Percentiles rank a stretch among this genome's conserved stretches.
phyloP scores from a whole-genome alignment of 1,139 yeast genomes.

The Kodamaea arcana region DNA sequence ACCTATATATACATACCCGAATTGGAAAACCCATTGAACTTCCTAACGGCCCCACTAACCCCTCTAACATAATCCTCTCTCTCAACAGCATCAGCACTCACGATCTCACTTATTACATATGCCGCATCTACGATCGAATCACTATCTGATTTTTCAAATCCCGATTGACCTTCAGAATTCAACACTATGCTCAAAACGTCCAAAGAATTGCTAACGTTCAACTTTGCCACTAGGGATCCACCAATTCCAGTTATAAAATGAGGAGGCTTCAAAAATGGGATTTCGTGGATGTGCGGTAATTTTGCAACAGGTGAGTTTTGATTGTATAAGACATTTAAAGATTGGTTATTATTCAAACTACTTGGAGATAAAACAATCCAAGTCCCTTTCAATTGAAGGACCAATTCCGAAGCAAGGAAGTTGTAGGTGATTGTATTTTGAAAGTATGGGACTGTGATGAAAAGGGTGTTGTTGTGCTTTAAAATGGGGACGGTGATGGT shows the following conservation, averaged over 20 bases:
- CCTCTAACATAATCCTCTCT: slow-evolving; percentile 19
- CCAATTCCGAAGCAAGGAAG: slow-evolving; percentile 23
- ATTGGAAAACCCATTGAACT: slow-evolving; percentile 32
- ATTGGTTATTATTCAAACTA: slow-evolving; percentile 27
- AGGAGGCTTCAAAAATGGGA: slow-evolving; percentile 48
- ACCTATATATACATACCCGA: slow-evolving; percentile 40
- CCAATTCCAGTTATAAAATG: slow-evolving; percentile 51
- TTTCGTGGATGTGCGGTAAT: slow-evolving; percentile 8
- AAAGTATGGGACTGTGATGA: slow-evolving; percentile 32
- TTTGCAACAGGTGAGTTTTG: background rate
- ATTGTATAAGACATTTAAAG: slow-evolving; percentile 17
- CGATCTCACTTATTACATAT: slow-evolving; percentile 17
- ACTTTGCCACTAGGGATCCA: slow-evolving; percentile 38
- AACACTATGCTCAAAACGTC: slow-evolving; percentile 27
- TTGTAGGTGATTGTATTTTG: slow-evolving; percentile 29
- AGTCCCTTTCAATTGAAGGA: slow-evolving; percentile 10
- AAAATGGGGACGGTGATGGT: slow-evolving; percentile 23
- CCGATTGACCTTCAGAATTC: slow-evolving; percentile 57
- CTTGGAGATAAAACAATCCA: slow-evolving; percentile 38
- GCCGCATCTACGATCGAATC: slow-evolving; percentile 37
- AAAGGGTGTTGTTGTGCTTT: slow-evolving; percentile 10
- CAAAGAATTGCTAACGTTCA: slow-evolving; percentile 7
- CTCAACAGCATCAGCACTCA: slow-evolving; percentile 8
- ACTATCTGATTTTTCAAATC: slow-evolving; percentile 41
- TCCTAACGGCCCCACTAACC: slow-evolving; percentile 30